A percentile compares a stretch with the other conserved stretches of the same genome.
Conservation (phyloP, 768 basidiomycete species). For the Tricholoma bakamatsutake region DNA sequence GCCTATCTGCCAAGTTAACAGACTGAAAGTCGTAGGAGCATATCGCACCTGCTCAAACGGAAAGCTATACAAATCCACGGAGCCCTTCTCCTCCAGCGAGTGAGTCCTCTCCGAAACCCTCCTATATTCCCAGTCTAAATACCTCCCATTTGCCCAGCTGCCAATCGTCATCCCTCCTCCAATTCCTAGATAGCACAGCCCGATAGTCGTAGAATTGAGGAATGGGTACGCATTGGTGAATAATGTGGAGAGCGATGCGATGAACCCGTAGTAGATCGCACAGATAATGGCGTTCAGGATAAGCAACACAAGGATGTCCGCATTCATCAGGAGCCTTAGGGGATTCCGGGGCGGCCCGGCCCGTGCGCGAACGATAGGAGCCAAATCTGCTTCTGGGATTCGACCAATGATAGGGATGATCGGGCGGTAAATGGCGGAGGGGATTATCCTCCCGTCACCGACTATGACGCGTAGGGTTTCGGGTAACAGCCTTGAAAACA, state of each 20-base stretch:
- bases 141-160: slow-evolving; percentile 48
- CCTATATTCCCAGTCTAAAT: slow-evolving; percentile 63
- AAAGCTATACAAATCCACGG: slow-evolving; percentile 32
- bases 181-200: slow-evolving; percentile 72
- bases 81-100: slow-evolving; percentile 18
- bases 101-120: slow-evolving; percentile 29
- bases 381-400: background rate
- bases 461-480: slow-evolving; percentile 52
- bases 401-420: slow-evolving; percentile 41
- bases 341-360: slow-evolving; percentile 38
- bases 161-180: slow-evolving; percentile 70
- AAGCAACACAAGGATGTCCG: slow-evolving; percentile 52
- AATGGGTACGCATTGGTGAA: slow-evolving; percentile 54
- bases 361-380: slow-evolving; percentile 14
- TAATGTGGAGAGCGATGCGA: slow-evolving; percentile 54
- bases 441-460: slow-evolving; percentile 45
- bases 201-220: slow-evolving; percentile 58
- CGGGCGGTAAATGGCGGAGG: slow-evolving; percentile 42
- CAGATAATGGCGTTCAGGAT: slow-evolving; percentile 45
- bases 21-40: background rate
- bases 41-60: slow-evolving; percentile 47
- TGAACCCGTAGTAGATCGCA: slow-evolving; percentile 55
- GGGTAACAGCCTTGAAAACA: slow-evolving; percentile 38
- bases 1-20: slow-evolving; percentile 23
- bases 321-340: slow-evolving; percentile 45